Evolutionary conservation across 495 filamentous ascomycete species (phyloP).

Genomic region (Penicillium crystallinum): DNA sequence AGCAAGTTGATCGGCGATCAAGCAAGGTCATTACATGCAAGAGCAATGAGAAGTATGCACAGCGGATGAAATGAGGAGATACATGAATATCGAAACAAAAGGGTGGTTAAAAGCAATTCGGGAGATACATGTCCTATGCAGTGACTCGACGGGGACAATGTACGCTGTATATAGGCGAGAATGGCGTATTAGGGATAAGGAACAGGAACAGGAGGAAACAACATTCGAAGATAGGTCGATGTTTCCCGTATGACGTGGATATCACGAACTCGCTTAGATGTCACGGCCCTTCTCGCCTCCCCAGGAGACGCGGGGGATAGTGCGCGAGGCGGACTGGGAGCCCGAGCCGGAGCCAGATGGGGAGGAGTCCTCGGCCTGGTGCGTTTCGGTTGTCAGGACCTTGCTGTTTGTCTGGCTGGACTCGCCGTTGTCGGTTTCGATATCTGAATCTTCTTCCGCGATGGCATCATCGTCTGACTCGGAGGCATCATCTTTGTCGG

Average conservation of each 20-base stretch:
- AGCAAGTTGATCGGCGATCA: constrained; percentile 1
- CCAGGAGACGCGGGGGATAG: constrained; percentile 25
- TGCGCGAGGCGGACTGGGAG: constrained; percentile 8
- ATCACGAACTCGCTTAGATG: neutral
- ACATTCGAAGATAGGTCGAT: neutral
- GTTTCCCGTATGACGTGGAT: neutral
- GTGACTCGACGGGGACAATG: neutral
- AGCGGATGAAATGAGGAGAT: neutral
- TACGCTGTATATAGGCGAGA: neutral
- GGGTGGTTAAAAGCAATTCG: neutral
- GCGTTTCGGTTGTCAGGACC: constrained; percentile 32
- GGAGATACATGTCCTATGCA: neutral
- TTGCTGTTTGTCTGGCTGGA: constrained; percentile 20
- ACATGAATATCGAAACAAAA: constrained; percentile 3
- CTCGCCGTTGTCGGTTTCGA: constrained; percentile 19
- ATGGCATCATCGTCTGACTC: constrained; percentile 12
- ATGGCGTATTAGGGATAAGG: neutral
- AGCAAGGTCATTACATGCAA: constrained; percentile 7
- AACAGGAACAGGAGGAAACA: neutral
- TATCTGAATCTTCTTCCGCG: constrained; percentile 23
- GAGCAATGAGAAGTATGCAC: constrained; percentile 3
- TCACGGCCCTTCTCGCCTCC: constrained; percentile 29
- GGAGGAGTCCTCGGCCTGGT: constrained; percentile 17
- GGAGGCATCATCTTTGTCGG: constrained; percentile 43
- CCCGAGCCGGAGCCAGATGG: constrained; percentile 14